Percentiles rank a stretch among this genome's conserved stretches.
Conservation (phyloP, 2,329 filamentous ascomycete species). For the Microascus cirrosus region DNA sequence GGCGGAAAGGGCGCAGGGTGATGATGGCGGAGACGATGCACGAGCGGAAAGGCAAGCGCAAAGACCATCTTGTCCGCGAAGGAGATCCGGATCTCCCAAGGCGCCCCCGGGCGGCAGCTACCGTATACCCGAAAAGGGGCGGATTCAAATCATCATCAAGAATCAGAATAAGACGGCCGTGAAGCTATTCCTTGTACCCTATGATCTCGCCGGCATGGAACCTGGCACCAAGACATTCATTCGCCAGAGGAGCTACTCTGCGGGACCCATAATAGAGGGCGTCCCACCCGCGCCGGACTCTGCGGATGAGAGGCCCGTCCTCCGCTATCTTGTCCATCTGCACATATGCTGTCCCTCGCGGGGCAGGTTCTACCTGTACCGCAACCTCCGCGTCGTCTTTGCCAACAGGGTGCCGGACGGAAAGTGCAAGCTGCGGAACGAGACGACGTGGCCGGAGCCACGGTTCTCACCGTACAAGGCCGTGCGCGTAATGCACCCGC, state of each 20-base stretch:
- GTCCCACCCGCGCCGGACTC: constrained; percentile 16
- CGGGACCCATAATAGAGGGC: constrained; percentile 71
- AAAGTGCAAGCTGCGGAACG: constrained; percentile 83
- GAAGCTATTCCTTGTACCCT: constrained; percentile 88
- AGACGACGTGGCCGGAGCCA: constrained; percentile 81
- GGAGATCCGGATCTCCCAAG: constrained; percentile 20
- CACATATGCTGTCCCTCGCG: constrained; percentile 83
- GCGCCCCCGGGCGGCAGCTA: constrained; percentile 82
- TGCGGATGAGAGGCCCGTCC: constrained; percentile 42
- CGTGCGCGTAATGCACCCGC: constrained; percentile 35
- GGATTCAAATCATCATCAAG: constrained; percentile 94
- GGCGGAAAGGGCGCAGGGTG: constrained; percentile 17
- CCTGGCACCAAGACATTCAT: constrained; percentile 93
- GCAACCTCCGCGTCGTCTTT: constrained; percentile 87
- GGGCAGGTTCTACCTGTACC: constrained; percentile 82
- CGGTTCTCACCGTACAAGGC: constrained; percentile 78
- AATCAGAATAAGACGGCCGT: constrained; percentile 98
- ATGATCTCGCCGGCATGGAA: constrained; percentile 87
- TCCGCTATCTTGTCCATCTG: constrained; percentile 84
- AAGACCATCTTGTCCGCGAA: not conserved
- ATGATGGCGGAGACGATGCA: constrained; percentile 15
- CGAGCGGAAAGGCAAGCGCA: constrained; percentile 22
- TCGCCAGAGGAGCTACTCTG: constrained; percentile 84
- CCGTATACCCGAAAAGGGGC: constrained; percentile 84
- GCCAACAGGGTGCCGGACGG: constrained; percentile 93